A percentile compares a stretch with the other conserved stretches of the same genome.
Conservation (phyloP, 345 rosid genomes). For the Pseudoturritis turrita region DNA sequence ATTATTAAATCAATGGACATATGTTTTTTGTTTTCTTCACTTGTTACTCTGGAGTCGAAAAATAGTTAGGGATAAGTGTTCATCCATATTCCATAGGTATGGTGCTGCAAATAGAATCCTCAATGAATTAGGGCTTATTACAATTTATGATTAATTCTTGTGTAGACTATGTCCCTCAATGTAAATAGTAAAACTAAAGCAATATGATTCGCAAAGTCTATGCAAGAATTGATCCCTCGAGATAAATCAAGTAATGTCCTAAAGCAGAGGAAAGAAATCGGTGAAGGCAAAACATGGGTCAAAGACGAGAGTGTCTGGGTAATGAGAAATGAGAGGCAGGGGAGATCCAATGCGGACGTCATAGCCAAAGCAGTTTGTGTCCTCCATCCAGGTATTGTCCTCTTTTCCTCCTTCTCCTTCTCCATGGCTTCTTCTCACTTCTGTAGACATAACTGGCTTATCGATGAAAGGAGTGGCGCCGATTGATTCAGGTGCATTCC, state of each 20-base stretch:
- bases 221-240: slow-evolving; percentile 27
- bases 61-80: background rate
- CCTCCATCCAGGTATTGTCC: slow-evolving; percentile 36
- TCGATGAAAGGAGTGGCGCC: background rate
- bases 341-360: slow-evolving; percentile 35
- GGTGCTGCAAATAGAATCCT: background rate
- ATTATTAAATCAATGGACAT: slow-evolving; percentile 11
- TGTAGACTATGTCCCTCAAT: slow-evolving; percentile 16
- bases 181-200: background rate
- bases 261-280: slow-evolving; percentile 47
- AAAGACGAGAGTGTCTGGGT: slow-evolving; percentile 24
- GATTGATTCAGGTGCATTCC: slow-evolving; percentile 25
- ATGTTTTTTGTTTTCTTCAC: background rate
- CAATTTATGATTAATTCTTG: slow-evolving; percentile 27
- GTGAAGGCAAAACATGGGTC: slow-evolving; percentile 41
- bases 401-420: slow-evolving; percentile 19
- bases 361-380: slow-evolving; percentile 33
- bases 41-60: background rate
- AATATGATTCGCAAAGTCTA: slow-evolving; percentile 10
- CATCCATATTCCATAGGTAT: too few species aligned
- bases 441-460: slow-evolving; percentile 5
- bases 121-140: slow-evolving; percentile 5
- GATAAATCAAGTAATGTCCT: slow-evolving; percentile 19
- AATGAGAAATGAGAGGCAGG: slow-evolving; percentile 23
- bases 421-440: slow-evolving; percentile 9